Evolutionary conservation across 352 stramenopile genomes (phyloP).

Genomic region (Globisporangium lucens): DNA sequence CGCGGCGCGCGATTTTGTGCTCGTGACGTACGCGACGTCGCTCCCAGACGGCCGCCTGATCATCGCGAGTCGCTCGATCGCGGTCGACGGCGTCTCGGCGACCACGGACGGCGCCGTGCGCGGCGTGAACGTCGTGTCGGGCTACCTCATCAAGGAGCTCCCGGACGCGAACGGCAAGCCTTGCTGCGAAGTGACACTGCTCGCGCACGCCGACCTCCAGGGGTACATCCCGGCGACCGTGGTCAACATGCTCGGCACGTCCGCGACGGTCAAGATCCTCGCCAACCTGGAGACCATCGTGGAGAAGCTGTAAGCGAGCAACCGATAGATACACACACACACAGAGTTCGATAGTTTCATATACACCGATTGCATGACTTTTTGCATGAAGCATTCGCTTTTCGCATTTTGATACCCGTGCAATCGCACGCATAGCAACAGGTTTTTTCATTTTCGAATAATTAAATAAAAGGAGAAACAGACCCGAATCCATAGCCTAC

Average conservation of each 20-base stretch:
- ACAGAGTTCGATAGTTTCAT: slow-evolving; percentile 3
- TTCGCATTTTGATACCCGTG: not conserved
- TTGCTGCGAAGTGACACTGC: slow-evolving; percentile 69
- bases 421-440: not conserved
- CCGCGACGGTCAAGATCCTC: slow-evolving; percentile 80
- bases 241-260: slow-evolving; percentile 85
- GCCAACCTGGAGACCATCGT: slow-evolving; percentile 58
- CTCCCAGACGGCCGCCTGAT: slow-evolving; percentile 51
- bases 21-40: slow-evolving; percentile 57
- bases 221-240: slow-evolving; percentile 79
- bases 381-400: not conserved
- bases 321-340: not conserved
- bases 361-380: not conserved
- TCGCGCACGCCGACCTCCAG: slow-evolving; percentile 71
- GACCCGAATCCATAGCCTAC: not conserved
- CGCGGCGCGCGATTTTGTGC: slow-evolving; percentile 65
- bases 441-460: slow-evolving; percentile 7
- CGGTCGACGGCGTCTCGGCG: slow-evolving; percentile 35
- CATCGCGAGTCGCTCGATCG: slow-evolving; percentile 68
- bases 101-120: slow-evolving; percentile 62
- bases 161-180: slow-evolving; percentile 39
- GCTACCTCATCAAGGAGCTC: slow-evolving; percentile 72
- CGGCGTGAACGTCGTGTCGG: slow-evolving; percentile 63
- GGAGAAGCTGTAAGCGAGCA: not conserved
- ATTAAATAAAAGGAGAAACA: slow-evolving; percentile 12